These are phyloP conservation scores for Xylariaceae sp. DNA, from an alignment of 2,329 filamentous ascomycete genomes.

Conservation along the genomic window DNA sequence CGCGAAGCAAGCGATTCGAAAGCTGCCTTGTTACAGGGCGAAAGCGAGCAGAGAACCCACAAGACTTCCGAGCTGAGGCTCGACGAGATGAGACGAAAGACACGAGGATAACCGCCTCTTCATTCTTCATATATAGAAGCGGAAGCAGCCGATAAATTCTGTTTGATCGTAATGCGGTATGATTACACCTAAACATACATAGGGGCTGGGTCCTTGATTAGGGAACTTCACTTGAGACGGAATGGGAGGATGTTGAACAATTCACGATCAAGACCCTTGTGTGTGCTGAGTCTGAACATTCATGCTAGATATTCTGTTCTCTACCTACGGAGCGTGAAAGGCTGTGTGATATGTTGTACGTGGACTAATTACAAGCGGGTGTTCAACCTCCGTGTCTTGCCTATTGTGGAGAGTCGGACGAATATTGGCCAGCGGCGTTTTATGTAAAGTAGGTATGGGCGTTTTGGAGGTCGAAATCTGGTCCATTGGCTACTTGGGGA, in stretches of 20 bases:
- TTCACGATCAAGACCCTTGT: background rate
- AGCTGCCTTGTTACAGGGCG: background rate
- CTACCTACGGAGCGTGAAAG: background rate
- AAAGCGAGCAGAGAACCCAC: too few species aligned
- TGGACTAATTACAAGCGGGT: constrained; percentile 15
- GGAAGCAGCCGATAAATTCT: constrained; percentile 3
- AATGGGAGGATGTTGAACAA: too few species aligned
- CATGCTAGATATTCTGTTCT: background rate
- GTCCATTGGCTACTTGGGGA: too few species aligned
- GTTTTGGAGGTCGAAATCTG: too few species aligned
- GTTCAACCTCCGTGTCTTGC: constrained; percentile 23
- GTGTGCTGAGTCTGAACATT: background rate
- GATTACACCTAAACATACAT: background rate
- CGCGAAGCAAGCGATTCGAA: constrained; percentile 2
- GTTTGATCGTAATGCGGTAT: constrained; percentile 4
- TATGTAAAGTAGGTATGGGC: too few species aligned
- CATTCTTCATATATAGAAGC: constrained; percentile 22
- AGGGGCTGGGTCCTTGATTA: background rate
- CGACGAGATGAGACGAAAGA: constrained; percentile 6
- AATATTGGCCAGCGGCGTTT: too few species aligned
- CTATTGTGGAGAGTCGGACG: constrained; percentile 13
- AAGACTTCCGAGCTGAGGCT: background rate
- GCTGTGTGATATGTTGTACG: background rate
- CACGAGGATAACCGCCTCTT: constrained; percentile 11
- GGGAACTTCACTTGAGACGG: too few species aligned